These are phyloP conservation scores for Antarctomyces pellizariae DNA, from an alignment of 495 filamentous ascomycete genomes.

Conservation along the genomic window DNA sequence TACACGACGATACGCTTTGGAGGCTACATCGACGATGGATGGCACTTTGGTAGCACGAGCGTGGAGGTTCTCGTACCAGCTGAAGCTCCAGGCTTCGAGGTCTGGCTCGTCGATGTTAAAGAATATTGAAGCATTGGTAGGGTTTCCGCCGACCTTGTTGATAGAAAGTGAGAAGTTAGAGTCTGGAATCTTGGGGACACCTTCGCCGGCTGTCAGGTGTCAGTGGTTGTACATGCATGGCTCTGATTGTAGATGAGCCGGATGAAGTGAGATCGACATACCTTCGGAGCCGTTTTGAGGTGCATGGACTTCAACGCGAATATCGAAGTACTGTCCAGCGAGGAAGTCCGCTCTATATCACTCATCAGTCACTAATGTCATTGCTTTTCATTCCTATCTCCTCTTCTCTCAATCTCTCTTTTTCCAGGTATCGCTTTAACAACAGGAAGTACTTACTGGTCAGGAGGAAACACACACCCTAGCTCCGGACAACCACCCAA, in stretches of 20 bases:
- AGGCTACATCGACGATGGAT: constrained; percentile 43
- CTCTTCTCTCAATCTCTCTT: not conserved
- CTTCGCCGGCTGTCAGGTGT: constrained; percentile 32
- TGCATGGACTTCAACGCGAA: constrained; percentile 53
- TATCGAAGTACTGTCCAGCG: constrained; percentile 50
- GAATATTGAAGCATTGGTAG: constrained; percentile 28
- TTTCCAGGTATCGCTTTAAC: not conserved
- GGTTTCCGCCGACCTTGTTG: constrained; percentile 25
- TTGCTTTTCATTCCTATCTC: not conserved
- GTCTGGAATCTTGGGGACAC: constrained; percentile 35
- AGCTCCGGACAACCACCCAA: too few relatives aligned
- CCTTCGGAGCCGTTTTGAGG: constrained; percentile 53
- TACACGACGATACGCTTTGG: constrained; percentile 42
- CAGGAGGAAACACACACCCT: constrained; percentile 54
- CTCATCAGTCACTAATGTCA: not conserved
- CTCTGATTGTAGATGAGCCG: too few relatives aligned
- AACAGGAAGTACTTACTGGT: constrained; percentile 26
- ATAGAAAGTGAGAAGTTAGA: constrained; percentile 46
- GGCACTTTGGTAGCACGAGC: constrained; percentile 36
- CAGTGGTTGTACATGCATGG: too few relatives aligned
- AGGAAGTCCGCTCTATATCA: constrained; percentile 34
- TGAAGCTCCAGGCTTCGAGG: constrained; percentile 48
- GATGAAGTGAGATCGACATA: too few relatives aligned
- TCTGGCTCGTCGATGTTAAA: constrained; percentile 30
- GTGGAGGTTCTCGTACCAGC: constrained; percentile 52